Evolutionary conservation across 2,329 filamentous ascomycete genomes (phyloP).

Genomic region (Fusarium sp.): DNA sequence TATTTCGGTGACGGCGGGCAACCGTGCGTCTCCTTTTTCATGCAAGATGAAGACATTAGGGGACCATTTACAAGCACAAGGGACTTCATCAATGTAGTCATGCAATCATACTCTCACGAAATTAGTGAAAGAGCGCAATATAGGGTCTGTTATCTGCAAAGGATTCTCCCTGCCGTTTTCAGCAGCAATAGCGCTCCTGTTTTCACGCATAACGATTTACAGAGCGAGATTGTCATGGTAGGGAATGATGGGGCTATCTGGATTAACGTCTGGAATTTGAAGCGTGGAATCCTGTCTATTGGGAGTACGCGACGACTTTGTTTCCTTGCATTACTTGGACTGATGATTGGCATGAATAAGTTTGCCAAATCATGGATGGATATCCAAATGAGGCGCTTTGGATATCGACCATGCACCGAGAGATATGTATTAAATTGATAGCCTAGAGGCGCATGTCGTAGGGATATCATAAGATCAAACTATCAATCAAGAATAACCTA

Average conservation of each 20-base stretch:
- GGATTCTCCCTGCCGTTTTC: constrained; percentile 20
- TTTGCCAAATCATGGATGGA: constrained; percentile 33
- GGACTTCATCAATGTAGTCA: constrained; percentile 20
- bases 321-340: constrained; percentile 31
- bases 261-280: constrained; percentile 43
- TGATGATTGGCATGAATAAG: constrained; percentile 42
- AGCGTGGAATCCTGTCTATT: constrained; percentile 43
- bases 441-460: too few species aligned
- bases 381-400: constrained; percentile 38
- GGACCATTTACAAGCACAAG: constrained; percentile 18
- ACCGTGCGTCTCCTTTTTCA: constrained; percentile 38
- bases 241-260: constrained; percentile 18
- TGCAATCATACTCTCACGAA: constrained; percentile 27
- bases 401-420: constrained; percentile 31
- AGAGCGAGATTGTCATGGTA: constrained; percentile 42
- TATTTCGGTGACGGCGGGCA: constrained; percentile 33
- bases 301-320: constrained; percentile 40
- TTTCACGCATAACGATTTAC: constrained; percentile 41
- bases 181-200: constrained; percentile 7
- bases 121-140: constrained; percentile 19
- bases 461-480: too few species aligned
- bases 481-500: too few species aligned
- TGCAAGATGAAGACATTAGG: constrained; percentile 15
- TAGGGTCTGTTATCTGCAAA: constrained; percentile 16
- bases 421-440: constrained; percentile 29